A percentile compares a stretch with the other conserved stretches of the same genome.
These are phyloP conservation scores for Whalleya microplaca DNA, from an alignment of 2,329 filamentous ascomycete genomes.

Conservation along the genomic window DNA sequence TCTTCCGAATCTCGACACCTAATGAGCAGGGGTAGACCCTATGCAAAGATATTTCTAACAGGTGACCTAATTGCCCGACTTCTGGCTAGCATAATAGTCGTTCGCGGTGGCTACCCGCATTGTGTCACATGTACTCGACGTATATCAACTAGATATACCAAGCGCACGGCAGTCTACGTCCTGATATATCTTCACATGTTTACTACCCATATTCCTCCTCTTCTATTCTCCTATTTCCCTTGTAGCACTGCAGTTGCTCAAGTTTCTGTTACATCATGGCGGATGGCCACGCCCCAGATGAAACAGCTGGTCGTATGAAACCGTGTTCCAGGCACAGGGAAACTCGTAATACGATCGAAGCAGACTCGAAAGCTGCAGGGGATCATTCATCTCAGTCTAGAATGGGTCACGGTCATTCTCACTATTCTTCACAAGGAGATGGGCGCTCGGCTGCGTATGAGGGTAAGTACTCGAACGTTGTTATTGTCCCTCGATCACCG, in stretches of 20 bases:
- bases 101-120: conserved; percentile 16
- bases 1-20: conserved; percentile 22
- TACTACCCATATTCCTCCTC: not conserved
- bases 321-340: conserved; percentile 9
- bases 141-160: not conserved
- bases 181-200: not conserved
- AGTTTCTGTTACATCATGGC: conserved; percentile 11
- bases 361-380: conserved; percentile 2
- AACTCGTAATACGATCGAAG: conserved; percentile 3
- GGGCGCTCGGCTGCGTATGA: not conserved
- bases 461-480: not conserved
- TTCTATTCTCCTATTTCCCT: not conserved
- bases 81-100: conserved; percentile 18
- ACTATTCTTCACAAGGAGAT: not conserved
- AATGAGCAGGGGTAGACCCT: conserved; percentile 20
- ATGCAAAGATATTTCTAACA: conserved; percentile 4
- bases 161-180: not conserved
- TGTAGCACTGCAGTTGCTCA: not conserved
- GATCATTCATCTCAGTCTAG: conserved; percentile 4
- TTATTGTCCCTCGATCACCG: not conserved
- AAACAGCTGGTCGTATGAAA: conserved; percentile 12
- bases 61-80: conserved; percentile 15
- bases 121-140: no score
- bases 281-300: conserved; percentile 6
- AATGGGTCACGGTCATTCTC: not conserved